Evolutionary conservation across 2,329 filamentous ascomycete species (phyloP).

Genomic region (Ilyonectria destructans): DNA sequence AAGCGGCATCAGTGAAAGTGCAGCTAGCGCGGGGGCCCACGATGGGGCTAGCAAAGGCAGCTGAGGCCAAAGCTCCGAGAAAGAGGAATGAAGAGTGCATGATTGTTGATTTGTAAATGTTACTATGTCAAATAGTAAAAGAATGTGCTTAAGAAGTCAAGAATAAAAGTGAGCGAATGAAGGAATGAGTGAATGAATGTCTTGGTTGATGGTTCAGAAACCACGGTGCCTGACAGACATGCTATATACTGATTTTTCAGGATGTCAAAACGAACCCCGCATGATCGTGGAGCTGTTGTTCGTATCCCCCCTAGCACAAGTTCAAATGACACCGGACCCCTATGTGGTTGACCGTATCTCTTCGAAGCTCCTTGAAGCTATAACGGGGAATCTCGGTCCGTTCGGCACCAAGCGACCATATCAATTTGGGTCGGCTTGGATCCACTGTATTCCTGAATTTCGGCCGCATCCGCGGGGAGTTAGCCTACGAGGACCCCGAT

Average conservation of each 20-base stretch:
- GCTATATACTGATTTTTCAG: background rate
- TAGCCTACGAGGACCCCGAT: background rate
- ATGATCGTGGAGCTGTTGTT: background rate
- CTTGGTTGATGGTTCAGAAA: background rate
- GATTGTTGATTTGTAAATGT: background rate
- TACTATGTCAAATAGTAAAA: conserved; percentile 4
- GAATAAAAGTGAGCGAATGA: conserved; percentile 21
- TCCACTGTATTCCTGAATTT: conserved; percentile 26
- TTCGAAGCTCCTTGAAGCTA: conserved; percentile 3
- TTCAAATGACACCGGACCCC: conserved; percentile 20
- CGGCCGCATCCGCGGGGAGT: conserved; percentile 15
- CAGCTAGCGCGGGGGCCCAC: conserved; percentile 56
- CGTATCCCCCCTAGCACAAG: background rate
- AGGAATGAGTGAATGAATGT: conserved; percentile 6
- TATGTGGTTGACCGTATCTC: conserved; percentile 21
- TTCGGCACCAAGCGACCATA: conserved; percentile 17
- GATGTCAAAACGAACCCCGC: background rate
- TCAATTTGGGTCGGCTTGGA: background rate
- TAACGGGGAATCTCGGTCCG: conserved; percentile 30
- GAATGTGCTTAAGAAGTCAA: conserved; percentile 1
- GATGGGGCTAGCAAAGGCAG: conserved; percentile 42
- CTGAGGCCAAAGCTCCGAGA: conserved; percentile 50
- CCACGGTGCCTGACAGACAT: background rate
- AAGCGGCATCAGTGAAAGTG: conserved; percentile 69
- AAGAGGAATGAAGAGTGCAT: conserved; percentile 43